Evolutionary conservation across 257 asterid genomes (phyloP), one percentile per base, ranked within the genome.

Genomic region (Coffea eugenioides): DNA sequence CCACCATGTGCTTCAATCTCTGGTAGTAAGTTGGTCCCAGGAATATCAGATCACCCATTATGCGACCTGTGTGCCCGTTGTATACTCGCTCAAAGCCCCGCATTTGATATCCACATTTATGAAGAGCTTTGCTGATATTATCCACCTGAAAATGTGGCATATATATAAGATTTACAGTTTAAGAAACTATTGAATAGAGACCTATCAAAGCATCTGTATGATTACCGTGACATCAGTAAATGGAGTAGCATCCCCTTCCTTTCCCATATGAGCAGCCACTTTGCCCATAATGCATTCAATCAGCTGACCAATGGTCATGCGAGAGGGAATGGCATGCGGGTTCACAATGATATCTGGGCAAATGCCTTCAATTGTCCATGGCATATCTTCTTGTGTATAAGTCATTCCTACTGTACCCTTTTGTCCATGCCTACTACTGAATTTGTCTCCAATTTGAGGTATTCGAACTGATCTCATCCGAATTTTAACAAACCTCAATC

Each of bases 291-390:
- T 43, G 36, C 84, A 80, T 68, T 83, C 87, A 56, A 83, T 75
- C 31, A 83, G 77, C 77, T 83, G 87, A 49, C 87, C 87, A 56
- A 83, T 80, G 41, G 84, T 83, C 87, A 83, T 83, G 39, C 87
- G 87, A 71, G 84, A 80, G 54, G 87, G 87, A 64, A 83, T 80
- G 57, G 84, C 87, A 73, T 80, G 87, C 8, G 87, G 87, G 71
- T 83, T 83, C 59, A 83, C 84, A 54, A 83, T 77, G 45, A 83
- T 83, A 25, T 83, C 87, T 1, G 84, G 84, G 41, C 82, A 71
- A 13, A 77, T 76, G 77, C 87, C 87, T 76, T 83, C 87, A n/a
- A 70, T 18, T 10, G 77, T 65, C 81, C 81, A 83, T 10, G 87
- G 87, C 84, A 83, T 80, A 75, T 83, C 87, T 43, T 83, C 87